Evolutionary conservation across 345 rosid species (phyloP).

Genomic region (Pistacia vera): DNA sequence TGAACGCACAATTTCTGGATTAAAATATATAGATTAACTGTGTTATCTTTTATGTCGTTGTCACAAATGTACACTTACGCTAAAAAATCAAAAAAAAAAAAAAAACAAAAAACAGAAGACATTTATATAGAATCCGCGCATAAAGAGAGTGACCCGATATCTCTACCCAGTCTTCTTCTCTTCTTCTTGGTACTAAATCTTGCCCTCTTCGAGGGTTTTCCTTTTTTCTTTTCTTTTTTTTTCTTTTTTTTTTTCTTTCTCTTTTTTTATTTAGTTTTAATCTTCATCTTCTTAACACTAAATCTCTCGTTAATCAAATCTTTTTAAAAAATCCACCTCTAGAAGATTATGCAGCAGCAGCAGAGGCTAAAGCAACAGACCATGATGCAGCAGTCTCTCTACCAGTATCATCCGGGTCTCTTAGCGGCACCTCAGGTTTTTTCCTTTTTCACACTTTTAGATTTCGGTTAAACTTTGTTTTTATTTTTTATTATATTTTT

Average conservation of each 20-base stretch:
- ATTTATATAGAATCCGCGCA: not conserved
- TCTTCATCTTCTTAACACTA: constrained; percentile 18
- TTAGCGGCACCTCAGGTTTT: constrained; percentile 62
- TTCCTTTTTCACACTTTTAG: not conserved
- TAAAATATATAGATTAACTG: too few species aligned
- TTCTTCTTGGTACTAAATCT: not conserved
- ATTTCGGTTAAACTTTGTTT: too few species aligned
- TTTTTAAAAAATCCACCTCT: not conserved
- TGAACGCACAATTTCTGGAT: too few species aligned
- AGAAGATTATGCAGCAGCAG: constrained; percentile 45
- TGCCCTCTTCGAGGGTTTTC: constrained; percentile 38
- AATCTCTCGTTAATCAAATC: not conserved
- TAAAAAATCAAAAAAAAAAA: not conserved
- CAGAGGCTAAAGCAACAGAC: constrained; percentile 65
- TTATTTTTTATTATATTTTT: too few species aligned
- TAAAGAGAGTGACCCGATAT: not conserved
- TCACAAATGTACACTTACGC: too few species aligned
- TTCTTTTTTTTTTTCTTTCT: not conserved
- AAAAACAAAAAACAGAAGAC: not conserved
- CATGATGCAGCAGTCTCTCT: constrained; percentile 56
- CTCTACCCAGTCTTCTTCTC: constrained; percentile 4
- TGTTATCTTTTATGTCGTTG: too few species aligned
- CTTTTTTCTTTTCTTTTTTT: not conserved
- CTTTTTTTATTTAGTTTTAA: not conserved
- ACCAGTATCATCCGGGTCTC: constrained; percentile 49